phyloP scores from a whole-genome alignment of 352 stramenopile genomes.

The Pythium periplocum region DNA sequence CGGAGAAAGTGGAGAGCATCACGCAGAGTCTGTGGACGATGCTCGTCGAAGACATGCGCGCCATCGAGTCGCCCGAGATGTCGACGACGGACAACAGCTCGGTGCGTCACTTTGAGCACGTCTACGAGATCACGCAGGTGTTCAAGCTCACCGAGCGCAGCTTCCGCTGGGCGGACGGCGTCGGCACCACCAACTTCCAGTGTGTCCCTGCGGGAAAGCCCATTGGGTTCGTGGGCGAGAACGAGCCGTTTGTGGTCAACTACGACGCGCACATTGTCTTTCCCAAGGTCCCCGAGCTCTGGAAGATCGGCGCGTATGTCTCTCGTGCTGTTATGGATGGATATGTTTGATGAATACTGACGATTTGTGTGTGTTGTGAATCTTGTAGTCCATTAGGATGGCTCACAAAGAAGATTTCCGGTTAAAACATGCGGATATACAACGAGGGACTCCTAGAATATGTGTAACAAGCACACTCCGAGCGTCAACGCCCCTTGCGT shows the following conservation, averaged over 20 bases:
- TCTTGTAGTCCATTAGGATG: slow-evolving; percentile 39
- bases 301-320: slow-evolving; percentile 52
- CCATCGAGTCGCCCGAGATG: slow-evolving; percentile 22
- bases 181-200: slow-evolving; percentile 65
- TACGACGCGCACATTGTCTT: slow-evolving; percentile 69
- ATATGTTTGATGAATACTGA: slow-evolving; percentile 2
- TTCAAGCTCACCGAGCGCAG: slow-evolving; percentile 52
- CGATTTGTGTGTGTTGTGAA: slow-evolving; percentile 1
- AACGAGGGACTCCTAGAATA: too few relatives aligned
- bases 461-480: too few relatives aligned
- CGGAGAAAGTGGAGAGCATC: slow-evolving; percentile 38
- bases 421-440: neutral
- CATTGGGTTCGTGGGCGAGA: slow-evolving; percentile 43
- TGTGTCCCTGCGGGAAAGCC: slow-evolving; percentile 25
- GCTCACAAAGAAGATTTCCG: slow-evolving; percentile 27
- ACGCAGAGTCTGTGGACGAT: slow-evolving; percentile 38
- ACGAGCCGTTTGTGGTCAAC: slow-evolving; percentile 34
- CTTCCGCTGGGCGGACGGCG: slow-evolving; percentile 49
- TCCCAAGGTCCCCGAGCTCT: slow-evolving; percentile 51
- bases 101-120: slow-evolving; percentile 6
- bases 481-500: neutral
- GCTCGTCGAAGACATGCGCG: slow-evolving; percentile 33
- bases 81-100: neutral
- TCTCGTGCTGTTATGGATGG: neutral
- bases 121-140: slow-evolving; percentile 56